Evolutionary conservation across 75 land plant genomes (phyloP).

Genomic region (Cryptomeria japonica): DNA sequence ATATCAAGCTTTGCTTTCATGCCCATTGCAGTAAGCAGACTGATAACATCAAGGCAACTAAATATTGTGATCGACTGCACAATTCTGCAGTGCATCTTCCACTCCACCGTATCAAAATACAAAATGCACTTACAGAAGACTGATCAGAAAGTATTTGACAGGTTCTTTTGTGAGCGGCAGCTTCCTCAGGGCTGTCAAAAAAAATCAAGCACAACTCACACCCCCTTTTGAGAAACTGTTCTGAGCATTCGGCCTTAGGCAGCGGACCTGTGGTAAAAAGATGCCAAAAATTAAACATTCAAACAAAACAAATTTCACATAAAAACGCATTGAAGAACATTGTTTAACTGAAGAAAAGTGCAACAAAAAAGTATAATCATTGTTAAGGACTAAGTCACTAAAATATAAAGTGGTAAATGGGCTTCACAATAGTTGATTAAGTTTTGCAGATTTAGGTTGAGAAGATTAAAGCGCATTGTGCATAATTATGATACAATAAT

Average conservation of each 20-base stretch:
- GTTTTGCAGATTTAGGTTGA: background rate
- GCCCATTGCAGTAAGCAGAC: background rate
- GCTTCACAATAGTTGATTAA: background rate
- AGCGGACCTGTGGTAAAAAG: constrained; percentile 46
- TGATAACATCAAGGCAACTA: background rate
- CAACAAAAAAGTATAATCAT: background rate
- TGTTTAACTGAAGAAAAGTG: background rate
- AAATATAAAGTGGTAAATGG: background rate
- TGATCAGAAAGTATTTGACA: constrained; percentile 32
- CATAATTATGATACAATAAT: background rate
- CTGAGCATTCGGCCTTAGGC: constrained; percentile 59
- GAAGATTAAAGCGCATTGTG: background rate
- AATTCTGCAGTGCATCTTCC: background rate
- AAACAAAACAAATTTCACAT: background rate
- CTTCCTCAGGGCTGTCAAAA: constrained; percentile 38
- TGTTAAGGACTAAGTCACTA: background rate
- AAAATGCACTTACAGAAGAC: constrained; percentile 25
- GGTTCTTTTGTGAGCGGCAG: constrained; percentile 27
- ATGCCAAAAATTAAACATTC: background rate
- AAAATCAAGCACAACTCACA: constrained; percentile 60
- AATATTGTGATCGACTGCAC: background rate
- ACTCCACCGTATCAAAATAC: background rate
- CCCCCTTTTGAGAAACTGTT: constrained; percentile 43
- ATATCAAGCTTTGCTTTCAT: background rate
- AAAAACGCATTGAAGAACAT: background rate